Base-by-base conservation (phyloP, 495 filamentous ascomycete genomes). In the Mytilinidion resinicola region DNA sequence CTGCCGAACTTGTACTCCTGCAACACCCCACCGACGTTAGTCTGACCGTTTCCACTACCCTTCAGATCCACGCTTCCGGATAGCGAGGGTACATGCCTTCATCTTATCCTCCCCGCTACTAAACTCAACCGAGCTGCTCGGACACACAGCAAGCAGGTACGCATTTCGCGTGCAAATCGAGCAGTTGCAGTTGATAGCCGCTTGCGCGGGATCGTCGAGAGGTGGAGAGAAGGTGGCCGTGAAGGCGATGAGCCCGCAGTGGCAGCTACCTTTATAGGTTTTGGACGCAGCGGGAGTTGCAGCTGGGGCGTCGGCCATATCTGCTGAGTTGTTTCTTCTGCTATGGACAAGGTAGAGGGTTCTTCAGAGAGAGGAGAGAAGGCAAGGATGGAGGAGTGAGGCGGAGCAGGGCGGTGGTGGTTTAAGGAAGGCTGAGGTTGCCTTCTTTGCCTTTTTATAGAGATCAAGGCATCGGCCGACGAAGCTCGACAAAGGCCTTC, bases 131-230 rank as follows among this genome's bases (percentile, higher is more conserved):
- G 70, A 59, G 0, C 48, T 56, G 1, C 60, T 42, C 4, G 60
- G 43, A n/a, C 69, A 63, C 49, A 74, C 75, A 25, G 76, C 61
- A 47, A 73, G 62, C 1, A 74, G 57, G 52, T 77, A 76, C n/a
- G 74, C 76, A 36, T 78, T 76, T 1, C 64, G 56, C 12, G 66
- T 46, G 60, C 76, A 77, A 61, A 78, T 75, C 30, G 19, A 63
- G 71, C 73, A 73, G 55, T 76, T 76, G 56, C 72, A 74, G 12
- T 61, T 44, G 9, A 61, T 52, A 25, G 72, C 67, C 0, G 65
- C 36, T 9, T 64, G 59, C 6, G 62, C 37, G 35, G 66, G 60
- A 19, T 72, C 64, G 15, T 44, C 33, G 41, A 64, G 41, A 0
- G 72, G 69, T 9, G 68, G 60, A n/a, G 68, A 67, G 14, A 70